Evolutionary conservation across 169 alveolate species (phyloP).

Genomic region (Cytauxzoon felis): DNA sequence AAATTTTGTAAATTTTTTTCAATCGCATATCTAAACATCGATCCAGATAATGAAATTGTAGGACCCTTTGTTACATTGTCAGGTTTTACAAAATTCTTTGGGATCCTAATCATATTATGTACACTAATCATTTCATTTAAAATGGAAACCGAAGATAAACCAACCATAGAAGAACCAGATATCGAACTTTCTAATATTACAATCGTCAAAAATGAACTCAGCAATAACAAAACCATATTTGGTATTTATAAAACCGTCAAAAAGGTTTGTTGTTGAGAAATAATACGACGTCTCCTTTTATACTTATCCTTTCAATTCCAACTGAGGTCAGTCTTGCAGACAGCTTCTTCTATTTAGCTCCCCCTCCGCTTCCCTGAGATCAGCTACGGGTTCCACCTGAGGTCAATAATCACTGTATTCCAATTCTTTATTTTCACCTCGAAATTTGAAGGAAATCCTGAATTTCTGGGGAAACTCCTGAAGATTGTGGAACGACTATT

Average conservation of each 20-base stretch:
- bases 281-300: too few species aligned
- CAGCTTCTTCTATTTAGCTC: too few species aligned
- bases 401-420: too few species aligned
- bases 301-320: too few species aligned
- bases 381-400: too few species aligned
- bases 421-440: too few species aligned
- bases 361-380: too few species aligned
- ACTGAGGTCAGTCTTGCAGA: too few species aligned
- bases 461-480: too few species aligned
- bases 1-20: slow-evolving; percentile 32
- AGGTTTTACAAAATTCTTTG: slow-evolving; percentile 23
- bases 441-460: too few species aligned
- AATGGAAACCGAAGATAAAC: slow-evolving; percentile 22
- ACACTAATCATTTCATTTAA: slow-evolving; percentile 48
- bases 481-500: too few species aligned
- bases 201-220: not conserved
- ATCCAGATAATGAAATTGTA: slow-evolving; percentile 29
- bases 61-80: slow-evolving; percentile 34
- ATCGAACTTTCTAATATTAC: not conserved
- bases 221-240: not conserved
- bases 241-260: slow-evolving; percentile 6
- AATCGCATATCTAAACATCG: not conserved
- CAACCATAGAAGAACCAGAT: slow-evolving; percentile 15
- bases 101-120: slow-evolving; percentile 23
- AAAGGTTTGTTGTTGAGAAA: slow-evolving; percentile 3